Base-by-base conservation (phyloP, 116 monocot genomes). In the Zostera marina region DNA sequence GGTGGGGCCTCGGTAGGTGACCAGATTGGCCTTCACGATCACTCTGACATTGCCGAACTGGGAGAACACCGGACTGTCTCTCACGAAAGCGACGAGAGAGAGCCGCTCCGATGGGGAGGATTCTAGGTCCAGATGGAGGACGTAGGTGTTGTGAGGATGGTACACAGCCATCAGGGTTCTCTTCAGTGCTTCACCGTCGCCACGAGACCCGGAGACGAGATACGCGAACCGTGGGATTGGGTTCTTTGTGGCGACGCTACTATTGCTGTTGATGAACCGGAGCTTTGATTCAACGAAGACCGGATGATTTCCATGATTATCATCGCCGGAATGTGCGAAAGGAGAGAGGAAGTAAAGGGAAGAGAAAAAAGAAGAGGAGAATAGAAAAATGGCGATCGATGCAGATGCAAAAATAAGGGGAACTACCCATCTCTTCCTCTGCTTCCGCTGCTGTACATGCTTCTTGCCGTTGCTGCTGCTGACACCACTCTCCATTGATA, bases 1-100 rank as follows among this genome's bases (percentile, higher is more conserved):
- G 44, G 84, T 79, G 7, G 84, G 79, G 1, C 84, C 84, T 52
- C 79, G 44, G 65, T 84, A 84, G 52, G 84, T 84, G 16, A 84
- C 79, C 11, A 79, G 76, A 41, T 84, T 84, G 19, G 84, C 76
- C 38, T 62, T 63, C 22, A 70, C 57, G 23, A 79, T 25, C 23
- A 84, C 74, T 64, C 47, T 47, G 17, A 84, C 84, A 53, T 79
- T 84, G n/a, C 61, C 65, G 51, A 72, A 71, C 9, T 64, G 56
- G 12, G 61, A 9, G 60, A 72, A 82, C 53, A 77, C 77, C 1
- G 82, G 62, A 25, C 77, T 61, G 20, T 23, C 48, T 9, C 59
- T 49, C 9, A 82, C 63, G 42, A 65, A 64, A 51, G 65, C 53
- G 54, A 71, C 65, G 54, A 82, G 72, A 42, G 68, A 71, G 55